A percentile compares a stretch with the other conserved stretches of the same genome.
Conservation (phyloP, 139 green algal genomes). For the Micractinium sp. region DNA sequence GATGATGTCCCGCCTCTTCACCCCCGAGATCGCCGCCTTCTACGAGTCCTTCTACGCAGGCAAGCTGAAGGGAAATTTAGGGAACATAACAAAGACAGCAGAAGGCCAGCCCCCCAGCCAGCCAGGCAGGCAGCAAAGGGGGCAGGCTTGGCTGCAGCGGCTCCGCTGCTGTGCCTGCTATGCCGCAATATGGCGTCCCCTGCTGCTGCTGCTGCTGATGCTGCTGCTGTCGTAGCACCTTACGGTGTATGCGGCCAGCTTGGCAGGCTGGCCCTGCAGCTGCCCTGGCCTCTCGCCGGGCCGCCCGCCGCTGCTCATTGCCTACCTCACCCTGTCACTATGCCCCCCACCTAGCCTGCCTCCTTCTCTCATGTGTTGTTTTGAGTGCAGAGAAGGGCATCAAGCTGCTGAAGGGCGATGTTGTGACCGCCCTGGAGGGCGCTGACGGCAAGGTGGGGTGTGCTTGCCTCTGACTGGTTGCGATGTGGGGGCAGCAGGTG, state of each 20-base stretch:
- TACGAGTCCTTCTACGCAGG: constrained; percentile 80
- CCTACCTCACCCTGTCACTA: background rate
- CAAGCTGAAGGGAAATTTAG: background rate
- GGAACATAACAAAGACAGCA: too few species aligned
- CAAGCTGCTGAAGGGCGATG: constrained; percentile 70
- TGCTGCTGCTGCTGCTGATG: background rate
- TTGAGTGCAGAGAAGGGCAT: constrained; percentile 63
- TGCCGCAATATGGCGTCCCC: too few species aligned
- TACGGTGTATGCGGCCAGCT: too few species aligned
- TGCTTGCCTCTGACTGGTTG: background rate
- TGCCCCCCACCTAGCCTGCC: background rate
- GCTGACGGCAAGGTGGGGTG: constrained; percentile 29
- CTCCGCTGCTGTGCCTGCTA: background rate
- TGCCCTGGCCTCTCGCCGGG: too few species aligned
- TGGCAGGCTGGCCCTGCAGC: too few species aligned
- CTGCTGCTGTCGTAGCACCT: too few species aligned
- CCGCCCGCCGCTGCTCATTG: too few species aligned
- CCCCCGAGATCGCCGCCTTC: constrained; percentile 76
- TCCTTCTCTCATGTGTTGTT: background rate
- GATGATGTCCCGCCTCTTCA: constrained; percentile 85
- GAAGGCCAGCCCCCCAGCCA: too few species aligned
- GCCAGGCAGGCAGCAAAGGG: background rate
- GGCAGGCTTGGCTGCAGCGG: background rate
- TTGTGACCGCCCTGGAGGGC: constrained; percentile 50
- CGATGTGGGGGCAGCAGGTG: too few species aligned